Evolutionary conservation across 805 yeast genomes (phyloP), one percentile per base, ranked within the genome.

Genomic region (Teunomyces aglyptinius): DNA sequence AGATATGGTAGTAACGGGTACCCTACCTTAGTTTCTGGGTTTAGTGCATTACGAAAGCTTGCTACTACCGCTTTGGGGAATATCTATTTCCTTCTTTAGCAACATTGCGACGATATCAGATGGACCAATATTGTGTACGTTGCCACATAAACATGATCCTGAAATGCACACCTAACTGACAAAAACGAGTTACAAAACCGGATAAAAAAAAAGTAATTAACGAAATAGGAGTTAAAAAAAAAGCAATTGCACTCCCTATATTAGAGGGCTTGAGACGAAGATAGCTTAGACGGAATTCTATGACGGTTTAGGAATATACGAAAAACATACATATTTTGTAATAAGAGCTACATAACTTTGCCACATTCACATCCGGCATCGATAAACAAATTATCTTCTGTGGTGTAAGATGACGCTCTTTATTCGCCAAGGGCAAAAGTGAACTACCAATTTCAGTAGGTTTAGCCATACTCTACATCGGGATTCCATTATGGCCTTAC

Each of bases 281-380:
- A 5, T 6, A 31, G 10, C 12, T 22, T 27, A 38, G 16, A 10
- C 33, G 27, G 18, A 42, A 33, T 24, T 26, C 33, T 41, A 26
- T n/a, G 18, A 31, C 11, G 16, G 16, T 13, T 13, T 31, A 6
- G 4, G 18, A 15, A 24, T 8, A 24, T 24, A 24, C 26, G 26
- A 24, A 24, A 24, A 24, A 7, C 26, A 24, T 11, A 24, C 26
- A 24, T 24, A 24, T 8, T 24, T 7, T 24, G 8, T 24, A 24
- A 24, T 24, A 24, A 24, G 8, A 24, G 26, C 11, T 1, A 6
- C 26, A 11, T 7, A 5, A 20, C 6, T 67, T 66, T 87, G 92
- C 92, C 86, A 55, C 89, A 83, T 56, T 85, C 85, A 74, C 86
- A 88, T 48, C 95, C 96, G 60, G 95, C 95, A 61, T 88, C 95